phyloP scores from a whole-genome alignment of 208 protist genomes.

The Leptomonas seymouri region DNA sequence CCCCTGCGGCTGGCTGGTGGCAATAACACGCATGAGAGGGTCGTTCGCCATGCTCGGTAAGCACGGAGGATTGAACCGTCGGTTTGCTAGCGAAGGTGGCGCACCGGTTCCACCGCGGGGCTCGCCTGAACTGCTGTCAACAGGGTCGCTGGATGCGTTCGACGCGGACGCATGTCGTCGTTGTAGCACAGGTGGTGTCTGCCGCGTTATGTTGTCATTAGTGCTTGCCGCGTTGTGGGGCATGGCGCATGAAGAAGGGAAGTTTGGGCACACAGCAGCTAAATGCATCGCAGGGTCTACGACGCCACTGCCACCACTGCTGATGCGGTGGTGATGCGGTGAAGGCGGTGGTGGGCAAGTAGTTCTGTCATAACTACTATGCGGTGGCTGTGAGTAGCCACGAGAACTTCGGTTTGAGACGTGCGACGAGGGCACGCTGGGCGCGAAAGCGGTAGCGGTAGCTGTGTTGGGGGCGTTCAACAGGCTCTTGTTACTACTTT shows the following conservation, averaged over 20 bases:
- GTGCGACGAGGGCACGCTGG: neutral
- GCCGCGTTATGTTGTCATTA: neutral
- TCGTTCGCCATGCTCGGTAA: conserved; percentile 11
- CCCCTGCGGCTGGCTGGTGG: conserved; percentile 1
- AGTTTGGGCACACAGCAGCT: conserved; percentile 1
- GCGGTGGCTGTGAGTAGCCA: neutral
- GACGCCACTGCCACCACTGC: neutral
- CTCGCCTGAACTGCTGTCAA: neutral
- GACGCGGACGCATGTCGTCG: neutral
- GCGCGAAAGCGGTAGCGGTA: neutral
- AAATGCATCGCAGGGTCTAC: neutral
- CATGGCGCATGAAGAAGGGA: neutral
- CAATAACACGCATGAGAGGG: conserved; percentile 10
- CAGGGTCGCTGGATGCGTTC: neutral
- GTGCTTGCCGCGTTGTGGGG: neutral
- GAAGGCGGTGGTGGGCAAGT: conserved; percentile 5
- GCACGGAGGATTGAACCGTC: neutral
- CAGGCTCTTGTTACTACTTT: neutral
- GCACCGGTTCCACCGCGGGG: neutral
- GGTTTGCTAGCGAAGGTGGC: neutral
- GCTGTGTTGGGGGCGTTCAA: neutral
- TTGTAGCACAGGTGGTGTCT: neutral
- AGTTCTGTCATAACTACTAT: neutral
- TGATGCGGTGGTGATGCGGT: neutral
- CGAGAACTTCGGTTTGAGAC: neutral